phyloP scores from a whole-genome alignment of 768 basidiomycete genomes.

The Pisolithus tinctorius region DNA sequence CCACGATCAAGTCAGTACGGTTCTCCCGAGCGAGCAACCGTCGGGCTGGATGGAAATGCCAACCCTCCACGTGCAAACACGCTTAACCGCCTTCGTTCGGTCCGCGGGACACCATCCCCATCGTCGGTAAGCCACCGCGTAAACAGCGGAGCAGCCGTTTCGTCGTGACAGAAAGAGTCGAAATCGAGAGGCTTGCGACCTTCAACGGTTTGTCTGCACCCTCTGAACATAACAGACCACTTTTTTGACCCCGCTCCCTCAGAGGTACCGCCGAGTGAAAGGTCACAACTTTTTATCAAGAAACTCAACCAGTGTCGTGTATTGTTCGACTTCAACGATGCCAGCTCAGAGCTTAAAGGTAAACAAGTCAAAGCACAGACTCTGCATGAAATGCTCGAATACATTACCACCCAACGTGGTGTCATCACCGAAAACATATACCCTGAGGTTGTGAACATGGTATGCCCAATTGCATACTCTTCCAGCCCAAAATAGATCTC shows the following conservation, averaged over 20 bases:
- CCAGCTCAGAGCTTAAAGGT: conserved; percentile 89
- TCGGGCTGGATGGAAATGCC: conserved; percentile 39
- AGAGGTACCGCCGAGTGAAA: conserved; percentile 88
- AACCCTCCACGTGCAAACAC: conserved; percentile 63
- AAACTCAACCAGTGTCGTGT: conserved; percentile 96
- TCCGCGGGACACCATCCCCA: conserved; percentile 95
- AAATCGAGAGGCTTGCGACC: conserved; percentile 88
- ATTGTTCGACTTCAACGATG: conserved; percentile 98
- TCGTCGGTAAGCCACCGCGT: conserved; percentile 91
- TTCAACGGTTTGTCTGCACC: conserved; percentile 58
- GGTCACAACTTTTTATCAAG: conserved; percentile 85
- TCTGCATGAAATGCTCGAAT: conserved; percentile 97
- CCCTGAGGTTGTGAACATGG: conserved; percentile 99
- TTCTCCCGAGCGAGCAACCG: conserved; percentile 42
- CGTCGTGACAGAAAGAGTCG: conserved; percentile 92
- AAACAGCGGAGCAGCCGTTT: conserved; percentile 98
- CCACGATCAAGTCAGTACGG: conserved; percentile 37
- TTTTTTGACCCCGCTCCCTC: not conserved
- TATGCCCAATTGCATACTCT: conserved; percentile 30
- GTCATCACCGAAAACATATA: conserved; percentile 97
- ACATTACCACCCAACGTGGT: conserved; percentile 93
- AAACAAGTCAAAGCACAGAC: conserved; percentile 99
- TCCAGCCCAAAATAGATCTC: conserved; percentile 2
- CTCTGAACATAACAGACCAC: conserved; percentile 7
- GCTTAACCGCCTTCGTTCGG: conserved; percentile 71